A percentile compares a stretch with the other conserved stretches of the same genome.
phyloP scores from a whole-genome alignment of 1,284 basidiomycete species.

The Apiotrichum gamsii region DNA sequence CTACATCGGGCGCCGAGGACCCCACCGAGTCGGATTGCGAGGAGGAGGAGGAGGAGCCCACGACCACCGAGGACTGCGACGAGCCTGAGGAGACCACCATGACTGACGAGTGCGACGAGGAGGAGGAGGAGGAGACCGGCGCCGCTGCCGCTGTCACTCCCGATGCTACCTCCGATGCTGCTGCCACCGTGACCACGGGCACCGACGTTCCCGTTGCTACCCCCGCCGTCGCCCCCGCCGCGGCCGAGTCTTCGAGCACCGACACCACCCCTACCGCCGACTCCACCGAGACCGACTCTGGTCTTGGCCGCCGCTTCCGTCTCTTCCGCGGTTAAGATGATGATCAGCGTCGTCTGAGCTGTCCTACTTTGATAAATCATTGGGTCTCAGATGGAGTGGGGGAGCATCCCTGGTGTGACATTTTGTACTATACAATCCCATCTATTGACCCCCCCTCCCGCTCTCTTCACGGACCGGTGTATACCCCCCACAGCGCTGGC shows the following conservation, averaged over 20 bases:
- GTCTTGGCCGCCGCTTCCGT: slow-evolving; percentile 7
- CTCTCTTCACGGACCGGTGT: background rate
- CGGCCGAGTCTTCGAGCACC: background rate
- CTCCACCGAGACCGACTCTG: background rate
- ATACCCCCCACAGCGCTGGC: slow-evolving; percentile 1
- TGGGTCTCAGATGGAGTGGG: background rate
- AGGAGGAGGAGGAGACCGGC: no score
- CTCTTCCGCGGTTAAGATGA: slow-evolving; percentile 14
- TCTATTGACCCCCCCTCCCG: no score
- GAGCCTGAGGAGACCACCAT: background rate
- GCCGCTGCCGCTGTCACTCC: no score
- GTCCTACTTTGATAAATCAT: background rate
- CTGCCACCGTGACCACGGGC: background rate
- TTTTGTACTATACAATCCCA: no score
- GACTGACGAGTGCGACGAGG: background rate
- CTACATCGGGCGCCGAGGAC: background rate
- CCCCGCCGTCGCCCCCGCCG: background rate
- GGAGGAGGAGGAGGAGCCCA: background rate
- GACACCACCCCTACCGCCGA: background rate
- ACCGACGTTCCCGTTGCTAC: background rate
- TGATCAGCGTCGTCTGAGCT: no score
- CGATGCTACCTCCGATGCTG: background rate
- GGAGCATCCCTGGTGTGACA: background rate
- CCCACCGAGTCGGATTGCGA: slow-evolving; percentile 1
- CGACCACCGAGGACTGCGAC: slow-evolving; percentile 7